Conservation (phyloP, 331 rosid genomes). For the Malus hybrid region DNA sequence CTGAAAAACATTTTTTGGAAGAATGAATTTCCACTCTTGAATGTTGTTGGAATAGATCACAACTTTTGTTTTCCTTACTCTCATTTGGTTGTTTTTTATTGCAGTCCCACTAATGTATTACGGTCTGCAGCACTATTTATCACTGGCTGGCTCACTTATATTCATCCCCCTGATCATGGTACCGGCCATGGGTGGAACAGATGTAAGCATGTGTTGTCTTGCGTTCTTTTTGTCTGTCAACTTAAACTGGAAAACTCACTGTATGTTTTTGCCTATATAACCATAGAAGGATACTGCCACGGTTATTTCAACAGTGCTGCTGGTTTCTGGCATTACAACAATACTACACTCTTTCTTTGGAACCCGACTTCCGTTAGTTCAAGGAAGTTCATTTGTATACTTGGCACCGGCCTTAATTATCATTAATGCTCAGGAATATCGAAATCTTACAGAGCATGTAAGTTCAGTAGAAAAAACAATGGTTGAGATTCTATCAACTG, state of each 20-base stretch:
- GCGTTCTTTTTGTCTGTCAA: slow-evolving; percentile 14
- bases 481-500: not conserved
- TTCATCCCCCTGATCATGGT: slow-evolving; percentile 76
- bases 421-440: slow-evolving; percentile 67
- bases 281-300: slow-evolving; percentile 78
- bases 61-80: slow-evolving; percentile 10
- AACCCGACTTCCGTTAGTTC: slow-evolving; percentile 85
- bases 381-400: slow-evolving; percentile 88
- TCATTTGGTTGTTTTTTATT: slow-evolving; percentile 15
- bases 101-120: slow-evolving; percentile 72
- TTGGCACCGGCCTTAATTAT: slow-evolving; percentile 82
- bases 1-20: not conserved
- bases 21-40: not conserved
- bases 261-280: slow-evolving; percentile 9
- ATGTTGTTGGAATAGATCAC: slow-evolving; percentile 15
- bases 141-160: slow-evolving; percentile 79
- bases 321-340: slow-evolving; percentile 74
- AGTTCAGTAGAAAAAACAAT: slow-evolving; percentile 20
- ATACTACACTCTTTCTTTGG: slow-evolving; percentile 76
- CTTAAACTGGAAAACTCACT: not conserved
- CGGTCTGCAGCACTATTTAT: slow-evolving; percentile 79
- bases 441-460: slow-evolving; percentile 85
- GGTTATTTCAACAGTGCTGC: slow-evolving; percentile 75
- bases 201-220: slow-evolving; percentile 45
- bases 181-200: slow-evolving; percentile 90